A percentile compares a stretch with the other conserved stretches of the same genome.
Evolutionary conservation across 2,329 filamentous ascomycete genomes (phyloP).

Genomic region (Botrytis byssoidea): DNA sequence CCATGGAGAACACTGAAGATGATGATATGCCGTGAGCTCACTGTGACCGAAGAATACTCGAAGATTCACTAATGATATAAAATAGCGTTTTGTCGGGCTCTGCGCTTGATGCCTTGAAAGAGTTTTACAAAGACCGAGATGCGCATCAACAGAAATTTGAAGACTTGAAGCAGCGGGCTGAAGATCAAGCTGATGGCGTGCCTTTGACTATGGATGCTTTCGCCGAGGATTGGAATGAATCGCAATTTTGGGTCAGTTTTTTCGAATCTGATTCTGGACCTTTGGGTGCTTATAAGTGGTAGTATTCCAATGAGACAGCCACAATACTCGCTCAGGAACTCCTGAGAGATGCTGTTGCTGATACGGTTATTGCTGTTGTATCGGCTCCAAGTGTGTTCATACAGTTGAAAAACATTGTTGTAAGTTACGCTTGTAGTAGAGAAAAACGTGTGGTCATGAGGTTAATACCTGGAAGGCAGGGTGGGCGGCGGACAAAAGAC

Average conservation of each 20-base stretch:
- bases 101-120: slow-evolving; percentile 66
- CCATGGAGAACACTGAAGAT: slow-evolving; percentile 26
- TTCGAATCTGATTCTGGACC: not conserved
- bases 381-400: slow-evolving; percentile 78
- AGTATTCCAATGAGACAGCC: slow-evolving; percentile 75
- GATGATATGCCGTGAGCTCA: slow-evolving; percentile 28
- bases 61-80: not conserved
- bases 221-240: slow-evolving; percentile 78
- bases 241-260: slow-evolving; percentile 72
- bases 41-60: not conserved
- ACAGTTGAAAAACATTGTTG: slow-evolving; percentile 64
- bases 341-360: slow-evolving; percentile 56
- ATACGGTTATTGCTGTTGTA: slow-evolving; percentile 64
- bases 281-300: not conserved
- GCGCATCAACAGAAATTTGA: slow-evolving; percentile 65
- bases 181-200: slow-evolving; percentile 47
- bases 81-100: slow-evolving; percentile 61
- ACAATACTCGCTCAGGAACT: slow-evolving; percentile 61
- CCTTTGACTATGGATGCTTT: slow-evolving; percentile 66
- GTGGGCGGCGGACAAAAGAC: slow-evolving; percentile 44
- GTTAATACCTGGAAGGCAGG: slow-evolving; percentile 5
- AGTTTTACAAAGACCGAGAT: slow-evolving; percentile 74
- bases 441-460: slow-evolving; percentile 14
- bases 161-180: slow-evolving; percentile 61
- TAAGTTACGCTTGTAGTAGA: not conserved